phyloP scores from a whole-genome alignment of 805 yeast genomes.

The Spathaspora girioi region DNA sequence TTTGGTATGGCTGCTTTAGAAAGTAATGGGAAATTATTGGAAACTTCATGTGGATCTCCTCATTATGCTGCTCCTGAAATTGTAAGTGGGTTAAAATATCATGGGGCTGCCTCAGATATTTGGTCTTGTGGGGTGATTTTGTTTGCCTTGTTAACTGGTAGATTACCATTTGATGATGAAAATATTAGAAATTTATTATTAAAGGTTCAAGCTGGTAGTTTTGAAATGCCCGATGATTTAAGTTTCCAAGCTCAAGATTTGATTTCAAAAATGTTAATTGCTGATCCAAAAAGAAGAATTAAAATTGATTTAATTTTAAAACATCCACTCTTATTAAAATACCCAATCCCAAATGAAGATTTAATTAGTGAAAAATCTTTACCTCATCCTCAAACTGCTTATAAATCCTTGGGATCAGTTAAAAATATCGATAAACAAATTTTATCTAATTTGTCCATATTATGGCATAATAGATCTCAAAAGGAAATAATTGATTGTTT shows the following conservation, averaged over 20 bases:
- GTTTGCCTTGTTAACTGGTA: constrained; percentile 75
- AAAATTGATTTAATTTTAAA: constrained; percentile 60
- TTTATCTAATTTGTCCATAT: constrained; percentile 50
- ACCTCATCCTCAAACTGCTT: constrained; percentile 55
- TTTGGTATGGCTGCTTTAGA: constrained; percentile 90
- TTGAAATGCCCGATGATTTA: constrained; percentile 63
- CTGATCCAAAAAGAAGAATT: constrained; percentile 69
- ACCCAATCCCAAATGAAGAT: constrained; percentile 46
- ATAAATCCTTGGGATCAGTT: constrained; percentile 44
- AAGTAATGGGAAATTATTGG: constrained; percentile 62
- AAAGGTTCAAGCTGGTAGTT: constrained; percentile 75
- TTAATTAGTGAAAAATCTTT: constrained; percentile 42
- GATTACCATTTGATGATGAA: constrained; percentile 81
- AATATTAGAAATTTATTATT: constrained; percentile 65
- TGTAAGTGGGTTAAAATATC: constrained; percentile 72
- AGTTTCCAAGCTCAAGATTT: constrained; percentile 66
- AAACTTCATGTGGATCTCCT: constrained; percentile 84
- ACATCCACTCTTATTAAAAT: constrained; percentile 53
- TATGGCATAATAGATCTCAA: constrained; percentile 54
- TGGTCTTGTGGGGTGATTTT: constrained; percentile 88
- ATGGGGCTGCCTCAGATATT: constrained; percentile 81
- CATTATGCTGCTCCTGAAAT: constrained; percentile 89
- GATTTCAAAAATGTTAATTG: constrained; percentile 60
- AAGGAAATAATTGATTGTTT: constrained; percentile 36
- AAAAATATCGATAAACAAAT: constrained; percentile 51